Evolutionary conservation across 2,329 filamentous ascomycete genomes (phyloP).

Genomic region (Neurospora sp.): DNA sequence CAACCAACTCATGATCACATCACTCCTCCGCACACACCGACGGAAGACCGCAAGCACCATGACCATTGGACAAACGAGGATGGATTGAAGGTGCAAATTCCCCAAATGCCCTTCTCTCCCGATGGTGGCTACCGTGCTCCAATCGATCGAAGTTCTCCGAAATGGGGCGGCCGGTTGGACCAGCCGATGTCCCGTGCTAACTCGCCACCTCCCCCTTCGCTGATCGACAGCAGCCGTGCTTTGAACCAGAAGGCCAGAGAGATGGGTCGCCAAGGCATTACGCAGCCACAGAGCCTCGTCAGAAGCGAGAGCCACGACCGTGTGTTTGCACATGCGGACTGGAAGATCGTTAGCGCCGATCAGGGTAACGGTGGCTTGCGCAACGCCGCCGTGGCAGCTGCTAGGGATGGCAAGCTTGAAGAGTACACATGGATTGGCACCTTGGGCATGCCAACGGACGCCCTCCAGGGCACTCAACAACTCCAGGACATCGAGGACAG

Average conservation of each 20-base stretch:
- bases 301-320: conserved; percentile 56
- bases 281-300: conserved; percentile 40
- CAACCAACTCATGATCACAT: conserved; percentile 32
- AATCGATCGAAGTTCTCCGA: conserved; percentile 63
- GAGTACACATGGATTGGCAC: conserved; percentile 89
- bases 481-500: conserved; percentile 77
- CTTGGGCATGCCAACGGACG: conserved; percentile 87
- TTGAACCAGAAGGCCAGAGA: conserved; percentile 45
- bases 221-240: conserved; percentile 56
- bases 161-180: conserved; percentile 66
- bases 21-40: conserved; percentile 47
- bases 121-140: conserved; percentile 47
- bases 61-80: conserved; percentile 49
- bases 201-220: conserved; percentile 63
- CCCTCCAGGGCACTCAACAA: conserved; percentile 60
- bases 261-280: conserved; percentile 46
- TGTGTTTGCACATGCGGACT: conserved; percentile 67
- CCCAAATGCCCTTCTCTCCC: conserved; percentile 22
- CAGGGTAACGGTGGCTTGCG: conserved; percentile 88
- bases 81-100: conserved; percentile 45
- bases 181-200: conserved; percentile 70
- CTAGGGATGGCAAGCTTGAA: conserved; percentile 55
- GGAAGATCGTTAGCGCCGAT: conserved; percentile 74
- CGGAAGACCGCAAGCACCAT: conserved; percentile 32
- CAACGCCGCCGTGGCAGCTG: conserved; percentile 75